Conservation (phyloP, 2,329 filamentous ascomycete genomes). For the Bretziella fagacearum region DNA sequence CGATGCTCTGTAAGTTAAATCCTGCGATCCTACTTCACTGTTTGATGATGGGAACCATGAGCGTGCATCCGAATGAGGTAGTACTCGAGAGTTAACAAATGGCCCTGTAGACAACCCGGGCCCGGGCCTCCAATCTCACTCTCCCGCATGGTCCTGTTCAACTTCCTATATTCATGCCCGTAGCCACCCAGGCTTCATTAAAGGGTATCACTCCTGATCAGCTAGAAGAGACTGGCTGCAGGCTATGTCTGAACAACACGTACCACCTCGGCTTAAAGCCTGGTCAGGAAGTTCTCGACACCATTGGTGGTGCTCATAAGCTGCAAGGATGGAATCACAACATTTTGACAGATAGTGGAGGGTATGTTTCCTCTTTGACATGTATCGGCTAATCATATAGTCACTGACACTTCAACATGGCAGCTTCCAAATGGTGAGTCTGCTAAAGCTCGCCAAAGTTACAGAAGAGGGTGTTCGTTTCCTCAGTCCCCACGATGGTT, state of each 20-base stretch:
- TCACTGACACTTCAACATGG: constrained; percentile 7
- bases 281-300: constrained; percentile 73
- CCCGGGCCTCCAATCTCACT: constrained; percentile 70
- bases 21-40: too few relatives aligned
- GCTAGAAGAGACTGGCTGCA: constrained; percentile 73
- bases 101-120: constrained; percentile 62
- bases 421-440: constrained; percentile 97
- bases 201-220: constrained; percentile 91
- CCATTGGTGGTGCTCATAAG: constrained; percentile 81
- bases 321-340: constrained; percentile 93
- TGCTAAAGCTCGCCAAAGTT: constrained; percentile 80
- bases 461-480: constrained; percentile 94
- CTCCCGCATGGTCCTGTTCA: constrained; percentile 84
- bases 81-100: too few relatives aligned
- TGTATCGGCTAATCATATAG: background rate
- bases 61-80: background rate
- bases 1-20: constrained; percentile 54
- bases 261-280: constrained; percentile 94
- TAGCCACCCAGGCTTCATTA: constrained; percentile 87
- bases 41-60: too few relatives aligned
- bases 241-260: constrained; percentile 91
- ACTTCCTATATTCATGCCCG: constrained; percentile 94
- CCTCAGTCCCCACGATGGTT: constrained; percentile 86
- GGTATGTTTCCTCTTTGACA: constrained; percentile 27
- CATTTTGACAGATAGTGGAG: constrained; percentile 68